Conservation (phyloP, 31 red algal species). For the Porphyra umbilicalis region DNA sequence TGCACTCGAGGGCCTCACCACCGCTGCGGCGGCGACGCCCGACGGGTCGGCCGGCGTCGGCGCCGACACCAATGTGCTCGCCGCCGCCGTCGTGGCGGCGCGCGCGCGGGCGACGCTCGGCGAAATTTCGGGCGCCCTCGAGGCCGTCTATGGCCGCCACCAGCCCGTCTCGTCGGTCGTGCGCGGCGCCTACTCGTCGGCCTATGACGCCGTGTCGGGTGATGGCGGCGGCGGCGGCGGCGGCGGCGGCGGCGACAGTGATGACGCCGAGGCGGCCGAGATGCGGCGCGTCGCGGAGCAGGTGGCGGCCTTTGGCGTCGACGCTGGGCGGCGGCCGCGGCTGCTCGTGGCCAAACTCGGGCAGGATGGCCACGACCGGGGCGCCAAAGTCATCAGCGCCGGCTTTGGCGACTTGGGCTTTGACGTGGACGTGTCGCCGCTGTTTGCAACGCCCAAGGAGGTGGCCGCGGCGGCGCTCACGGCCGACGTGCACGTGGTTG, state of each 20-base stretch:
- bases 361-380: slow-evolving; percentile 61
- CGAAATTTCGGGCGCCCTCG: slow-evolving; percentile 34
- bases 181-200: slow-evolving; percentile 25
- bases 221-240: not conserved
- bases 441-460: slow-evolving; percentile 52
- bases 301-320: slow-evolving; percentile 8
- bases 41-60: not conserved
- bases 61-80: slow-evolving; percentile 20
- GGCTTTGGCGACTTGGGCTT: slow-evolving; percentile 63
- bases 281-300: not conserved
- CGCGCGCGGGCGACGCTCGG: slow-evolving; percentile 28
- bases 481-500: slow-evolving; percentile 42
- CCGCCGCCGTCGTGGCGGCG: slow-evolving; percentile 26
- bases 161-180: slow-evolving; percentile 7
- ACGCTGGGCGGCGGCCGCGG: slow-evolving; percentile 30
- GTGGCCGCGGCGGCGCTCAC: slow-evolving; percentile 27
- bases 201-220: not conserved
- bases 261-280: not conserved
- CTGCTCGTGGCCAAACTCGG: slow-evolving; percentile 50
- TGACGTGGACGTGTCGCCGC: slow-evolving; percentile 58
- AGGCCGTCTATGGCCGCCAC: slow-evolving; percentile 28
- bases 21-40: not conserved
- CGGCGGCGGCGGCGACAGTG: not conserved
- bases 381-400: slow-evolving; percentile 48
- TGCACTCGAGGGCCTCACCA: not conserved